Evolutionary conservation across 2,329 filamentous ascomycete species (phyloP), one percentile per base, ranked within the genome.

Genomic region (Graphiopsis chlorocephala): DNA sequence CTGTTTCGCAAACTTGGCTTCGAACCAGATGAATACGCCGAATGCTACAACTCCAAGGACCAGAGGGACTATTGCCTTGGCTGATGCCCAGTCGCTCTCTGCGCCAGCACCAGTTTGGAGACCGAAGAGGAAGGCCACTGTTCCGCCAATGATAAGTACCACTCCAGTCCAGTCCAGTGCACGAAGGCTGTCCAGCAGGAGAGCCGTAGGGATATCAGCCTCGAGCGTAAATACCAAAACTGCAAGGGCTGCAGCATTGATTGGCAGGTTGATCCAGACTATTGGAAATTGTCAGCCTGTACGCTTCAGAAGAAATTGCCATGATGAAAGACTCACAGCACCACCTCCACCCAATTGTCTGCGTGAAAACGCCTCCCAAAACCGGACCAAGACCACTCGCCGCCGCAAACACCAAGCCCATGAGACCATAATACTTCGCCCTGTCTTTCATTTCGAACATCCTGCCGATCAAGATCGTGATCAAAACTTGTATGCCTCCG

Each of bases 1-100:
- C 23, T 48, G 11, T 64, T 83, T 85, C 59, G 92, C 90, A 31
- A 91, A 72, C 71, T 87, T 88, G 80, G 85, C 86, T 78, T 97
- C 92, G 71, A 89, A 86, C 29, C 91, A 55, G 68, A 89, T 79
- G 76, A 96, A 96, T 45, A 93, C 68, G 15, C 68, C 84, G 35
- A 73, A 71, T 3, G 83, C 82, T 31, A 90, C 64, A 25, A 86
- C 72, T 69, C 84, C 84, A 47, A 85, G 80, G 0, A 86, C 76
- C 10, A 86, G 79, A 5, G 86, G 73, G 38, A 81, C 83, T 47
- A 86, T 83, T 7, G 86, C 82, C 61, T 83, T 84, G 0, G 83
- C 75, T 1, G 82, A 84, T 65, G 76, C 75, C 85, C 84, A 87
- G 20, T 17, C 20, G 0, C 84, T 78, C 60, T 83, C 84, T 0